Evolutionary conservation across 2,329 filamentous ascomycete species (phyloP).

Genomic region (Ascosphaera apis): DNA sequence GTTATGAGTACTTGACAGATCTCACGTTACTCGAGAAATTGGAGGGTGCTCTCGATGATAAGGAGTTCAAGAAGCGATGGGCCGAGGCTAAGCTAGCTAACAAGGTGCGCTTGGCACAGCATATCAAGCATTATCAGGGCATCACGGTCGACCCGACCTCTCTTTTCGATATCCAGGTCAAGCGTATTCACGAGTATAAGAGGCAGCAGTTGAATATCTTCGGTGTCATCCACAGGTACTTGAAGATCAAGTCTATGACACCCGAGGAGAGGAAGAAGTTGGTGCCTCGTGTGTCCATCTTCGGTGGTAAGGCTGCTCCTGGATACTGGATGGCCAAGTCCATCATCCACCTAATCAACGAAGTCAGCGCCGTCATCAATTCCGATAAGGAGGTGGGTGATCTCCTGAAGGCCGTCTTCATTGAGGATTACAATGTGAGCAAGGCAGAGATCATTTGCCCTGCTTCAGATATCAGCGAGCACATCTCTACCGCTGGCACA

Average conservation of each 20-base stretch:
- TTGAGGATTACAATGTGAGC: conserved; percentile 98
- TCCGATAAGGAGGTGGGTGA: conserved; percentile 81
- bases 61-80: conserved; percentile 83
- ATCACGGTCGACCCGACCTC: conserved; percentile 68
- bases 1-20: conserved; percentile 71
- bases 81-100: conserved; percentile 91
- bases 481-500: conserved; percentile 93
- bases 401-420: conserved; percentile 85
- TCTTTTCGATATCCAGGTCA: conserved; percentile 93
- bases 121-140: conserved; percentile 63
- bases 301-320: conserved; percentile 90
- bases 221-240: conserved; percentile 84
- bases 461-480: conserved; percentile 89
- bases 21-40: conserved; percentile 68
- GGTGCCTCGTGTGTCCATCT: conserved; percentile 75
- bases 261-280: conserved; percentile 70
- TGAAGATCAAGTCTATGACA: conserved; percentile 66
- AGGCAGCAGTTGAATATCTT: conserved; percentile 98
- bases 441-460: conserved; percentile 95
- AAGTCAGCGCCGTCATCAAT: conserved; percentile 74
- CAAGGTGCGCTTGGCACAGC: conserved; percentile 76
- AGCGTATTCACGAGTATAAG: conserved; percentile 99
- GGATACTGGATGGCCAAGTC: conserved; percentile 99
- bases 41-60: conserved; percentile 63
- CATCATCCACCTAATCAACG: conserved; percentile 90